A percentile compares a stretch with the other conserved stretches of the same genome.
Evolutionary conservation across 352 stramenopile genomes (phyloP).

Genomic region (Phytophthora litchii): DNA sequence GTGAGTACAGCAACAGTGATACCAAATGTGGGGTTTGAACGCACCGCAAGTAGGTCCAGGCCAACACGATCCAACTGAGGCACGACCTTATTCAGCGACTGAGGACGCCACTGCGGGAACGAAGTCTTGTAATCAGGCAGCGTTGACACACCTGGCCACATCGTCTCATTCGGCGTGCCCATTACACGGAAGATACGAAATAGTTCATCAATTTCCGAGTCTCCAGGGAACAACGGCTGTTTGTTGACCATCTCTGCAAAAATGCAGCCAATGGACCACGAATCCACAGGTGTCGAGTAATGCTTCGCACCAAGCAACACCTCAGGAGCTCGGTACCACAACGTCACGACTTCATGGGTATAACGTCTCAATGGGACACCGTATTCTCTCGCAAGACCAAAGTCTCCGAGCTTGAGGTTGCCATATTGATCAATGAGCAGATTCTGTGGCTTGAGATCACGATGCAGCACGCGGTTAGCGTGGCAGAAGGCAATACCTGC

Average conservation of each 20-base stretch:
- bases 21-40: slow-evolving; percentile 13
- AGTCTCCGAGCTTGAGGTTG: slow-evolving; percentile 93
- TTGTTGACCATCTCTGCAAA: slow-evolving; percentile 95
- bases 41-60: slow-evolving; percentile 80
- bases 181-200: slow-evolving; percentile 98
- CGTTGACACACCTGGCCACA: slow-evolving; percentile 97
- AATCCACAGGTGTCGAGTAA: slow-evolving; percentile 94
- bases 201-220: slow-evolving; percentile 99
- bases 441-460: slow-evolving; percentile 99
- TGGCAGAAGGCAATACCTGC: slow-evolving; percentile 95
- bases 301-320: slow-evolving; percentile 93
- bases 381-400: slow-evolving; percentile 91
- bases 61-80: slow-evolving; percentile 82
- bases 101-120: slow-evolving; percentile 98
- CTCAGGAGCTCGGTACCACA: slow-evolving; percentile 96
- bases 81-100: slow-evolving; percentile 89
- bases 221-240: slow-evolving; percentile 89
- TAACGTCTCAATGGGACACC: slow-evolving; percentile 88
- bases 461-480: slow-evolving; percentile 95
- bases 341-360: slow-evolving; percentile 95
- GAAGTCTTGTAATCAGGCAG: slow-evolving; percentile 97
- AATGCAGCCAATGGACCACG: slow-evolving; percentile 94
- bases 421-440: slow-evolving; percentile 89
- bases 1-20: too few species aligned
- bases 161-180: slow-evolving; percentile 96